A percentile compares a stretch with the other conserved stretches of the same genome.
These are phyloP conservation scores for Colletotrichum abscissum DNA, from an alignment of 2,329 filamentous ascomycete genomes.

Conservation along the genomic window DNA sequence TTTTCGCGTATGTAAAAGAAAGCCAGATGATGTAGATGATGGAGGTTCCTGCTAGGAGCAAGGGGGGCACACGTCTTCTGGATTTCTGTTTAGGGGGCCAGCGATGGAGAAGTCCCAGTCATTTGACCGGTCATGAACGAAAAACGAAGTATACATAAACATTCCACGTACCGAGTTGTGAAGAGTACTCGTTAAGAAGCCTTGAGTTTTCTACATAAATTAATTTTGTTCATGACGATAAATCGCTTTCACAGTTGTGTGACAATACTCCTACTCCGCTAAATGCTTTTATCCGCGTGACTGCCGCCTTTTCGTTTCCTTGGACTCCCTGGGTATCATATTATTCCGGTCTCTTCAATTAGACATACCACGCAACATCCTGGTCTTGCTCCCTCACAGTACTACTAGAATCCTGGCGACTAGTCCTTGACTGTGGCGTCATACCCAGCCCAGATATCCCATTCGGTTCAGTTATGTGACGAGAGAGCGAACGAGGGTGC, in stretches of 20 bases:
- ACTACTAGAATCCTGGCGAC: not conserved
- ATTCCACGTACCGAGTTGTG: not conserved
- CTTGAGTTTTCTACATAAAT: not conserved
- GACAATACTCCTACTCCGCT: not conserved
- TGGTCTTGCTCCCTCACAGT: not conserved
- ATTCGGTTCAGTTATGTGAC: not conserved
- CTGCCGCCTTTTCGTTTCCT: not conserved
- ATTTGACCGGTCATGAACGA: too few species aligned
- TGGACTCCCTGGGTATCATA: constrained; percentile 24
- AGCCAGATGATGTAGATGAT: too few species aligned
- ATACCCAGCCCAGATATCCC: not conserved
- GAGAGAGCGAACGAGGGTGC: not conserved
- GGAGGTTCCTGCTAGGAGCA: too few species aligned
- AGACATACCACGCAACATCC: constrained; percentile 19
- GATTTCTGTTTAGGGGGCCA: too few species aligned
- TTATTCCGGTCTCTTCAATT: not conserved
- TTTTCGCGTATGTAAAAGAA: too few species aligned
- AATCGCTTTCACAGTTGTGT: not conserved
- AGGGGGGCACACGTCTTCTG: too few species aligned
- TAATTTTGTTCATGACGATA: not conserved
- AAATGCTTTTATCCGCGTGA: not conserved
- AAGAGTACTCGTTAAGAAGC: not conserved
- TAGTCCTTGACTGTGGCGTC: not conserved
- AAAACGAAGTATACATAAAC: too few species aligned
- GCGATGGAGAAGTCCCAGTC: too few species aligned